A percentile compares a stretch with the other conserved stretches of the same genome.
Conservation (phyloP, 495 filamentous ascomycete genomes). For the Penicillium samsonianum region DNA sequence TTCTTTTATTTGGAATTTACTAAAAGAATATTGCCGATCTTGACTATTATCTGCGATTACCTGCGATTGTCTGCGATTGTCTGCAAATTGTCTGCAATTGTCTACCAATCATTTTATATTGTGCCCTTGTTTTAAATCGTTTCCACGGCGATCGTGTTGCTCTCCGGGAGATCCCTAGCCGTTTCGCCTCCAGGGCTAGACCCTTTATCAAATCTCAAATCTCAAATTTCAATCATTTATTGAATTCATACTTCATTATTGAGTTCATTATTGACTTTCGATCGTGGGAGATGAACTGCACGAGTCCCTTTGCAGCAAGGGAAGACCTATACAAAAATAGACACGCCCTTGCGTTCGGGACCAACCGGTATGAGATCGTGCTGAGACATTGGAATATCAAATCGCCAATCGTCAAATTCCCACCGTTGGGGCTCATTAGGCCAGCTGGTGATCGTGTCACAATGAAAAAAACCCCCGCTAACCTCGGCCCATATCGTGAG, state of each 20-base stretch:
- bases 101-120: not conserved
- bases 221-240: not conserved
- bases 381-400: not conserved
- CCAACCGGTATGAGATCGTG: conserved; percentile 1
- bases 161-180: not conserved
- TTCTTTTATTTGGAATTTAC: not conserved
- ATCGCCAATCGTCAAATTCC: not conserved
- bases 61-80: too few relatives aligned
- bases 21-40: not conserved
- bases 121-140: too few relatives aligned
- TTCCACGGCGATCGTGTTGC: not conserved
- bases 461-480: not conserved
- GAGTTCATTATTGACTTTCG: conserved; percentile 1
- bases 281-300: conserved; percentile 7
- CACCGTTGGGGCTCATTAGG: not conserved
- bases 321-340: conserved; percentile 1
- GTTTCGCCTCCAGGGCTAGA: not conserved
- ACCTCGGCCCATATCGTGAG: not conserved
- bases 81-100: not conserved
- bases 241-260: not conserved
- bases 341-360: conserved; percentile 3
- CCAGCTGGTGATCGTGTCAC: not conserved
- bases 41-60: too few relatives aligned
- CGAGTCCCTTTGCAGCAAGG: conserved; percentile 10
- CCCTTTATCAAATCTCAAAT: not conserved